phyloP scores from a whole-genome alignment of 495 filamentous ascomycete genomes.

The Trichoderma asperelloides region DNA sequence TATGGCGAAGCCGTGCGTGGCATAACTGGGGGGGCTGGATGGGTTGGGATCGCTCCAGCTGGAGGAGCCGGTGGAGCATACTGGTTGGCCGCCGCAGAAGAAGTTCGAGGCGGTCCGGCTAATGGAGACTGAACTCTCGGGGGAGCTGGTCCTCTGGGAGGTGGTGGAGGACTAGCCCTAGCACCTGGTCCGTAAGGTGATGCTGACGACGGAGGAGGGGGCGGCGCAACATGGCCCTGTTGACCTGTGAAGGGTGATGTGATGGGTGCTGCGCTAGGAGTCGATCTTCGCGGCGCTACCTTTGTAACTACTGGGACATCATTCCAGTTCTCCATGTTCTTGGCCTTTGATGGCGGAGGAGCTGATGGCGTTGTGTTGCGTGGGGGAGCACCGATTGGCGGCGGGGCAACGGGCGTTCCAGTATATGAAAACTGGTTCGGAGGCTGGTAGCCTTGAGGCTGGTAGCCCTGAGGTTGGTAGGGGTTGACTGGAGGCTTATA shows the following conservation, averaged over 20 bases:
- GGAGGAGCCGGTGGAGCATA: constrained; percentile 58
- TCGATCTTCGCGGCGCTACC: constrained; percentile 57
- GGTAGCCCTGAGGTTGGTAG: constrained; percentile 29
- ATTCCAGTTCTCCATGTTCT: constrained; percentile 78
- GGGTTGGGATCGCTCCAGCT: constrained; percentile 28
- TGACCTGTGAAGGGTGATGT: constrained; percentile 62
- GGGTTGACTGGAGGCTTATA: constrained; percentile 41
- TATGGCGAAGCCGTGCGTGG: constrained; percentile 80
- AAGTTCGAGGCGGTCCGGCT: constrained; percentile 41
- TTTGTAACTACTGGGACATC: constrained; percentile 86
- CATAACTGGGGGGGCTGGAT: constrained; percentile 44
- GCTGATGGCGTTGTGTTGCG: constrained; percentile 49
- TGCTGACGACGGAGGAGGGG: constrained; percentile 24
- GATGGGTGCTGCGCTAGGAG: constrained; percentile 55
- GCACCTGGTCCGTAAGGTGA: constrained; percentile 23
- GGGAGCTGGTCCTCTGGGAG: constrained; percentile 46
- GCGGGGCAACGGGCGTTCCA: constrained; percentile 20
- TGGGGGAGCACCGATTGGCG: constrained; percentile 31
- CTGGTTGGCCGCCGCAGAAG: constrained; percentile 56
- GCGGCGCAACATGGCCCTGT: constrained; percentile 32
- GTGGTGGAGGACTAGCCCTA: constrained; percentile 43
- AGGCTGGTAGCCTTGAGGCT: constrained; percentile 10
- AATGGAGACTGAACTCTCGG: constrained; percentile 47
- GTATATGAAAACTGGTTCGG: constrained; percentile 22
- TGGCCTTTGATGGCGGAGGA: constrained; percentile 59